Base-by-base conservation (phyloP, 2,329 filamentous ascomycete species). In the Huntiella bhutanensis region DNA sequence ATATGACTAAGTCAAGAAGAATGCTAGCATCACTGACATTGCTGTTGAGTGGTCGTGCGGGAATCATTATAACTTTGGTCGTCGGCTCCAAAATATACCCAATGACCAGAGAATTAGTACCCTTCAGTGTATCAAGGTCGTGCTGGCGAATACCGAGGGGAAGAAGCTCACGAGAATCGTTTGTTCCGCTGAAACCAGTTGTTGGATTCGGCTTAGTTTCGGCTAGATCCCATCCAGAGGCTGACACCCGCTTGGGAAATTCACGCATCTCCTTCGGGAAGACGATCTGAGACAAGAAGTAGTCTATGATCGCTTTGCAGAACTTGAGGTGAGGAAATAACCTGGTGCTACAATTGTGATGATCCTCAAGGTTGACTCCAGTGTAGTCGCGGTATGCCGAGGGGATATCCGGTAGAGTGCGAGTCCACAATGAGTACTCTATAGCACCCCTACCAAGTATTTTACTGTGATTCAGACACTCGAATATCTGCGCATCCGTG, bases 181-280 rank as follows among this genome's bases (percentile, higher is more conserved):
- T 78, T 0, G 80, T 85, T 0, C 80, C 79, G 46, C 75, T 81
- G 54, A 85, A 85, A 0, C 80, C 80, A 0, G 73, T 77, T 0
- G 68, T 75, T 0, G 67, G 63, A 13, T 72, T 59, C 0, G 13
- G 4, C 47, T 68, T 76, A 3, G 41, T 41, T 33, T 60, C 55
- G 0, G 62, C 73, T 13, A 83, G 60, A 49, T 84, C 77, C 79
- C 78, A 84, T 0, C 76, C 78, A 0, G 77, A 82, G 0, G 74
- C 67, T 0, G 72, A 75, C 0, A 84, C 58, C 50, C 82, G 83
- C 5, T 65, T 46, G 0, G 70, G 68, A 41, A 81, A 84, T 48
- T 81, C 71, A 17, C 68, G 75, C 50, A 73, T 67, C 16, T 77
- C 69, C 32, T 66, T 73, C 0, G 75, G 66, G 51, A 83, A 83